phyloP scores from a whole-genome alignment of 2,329 filamentous ascomycete genomes.

The Cadophora luteo-olivacea region DNA sequence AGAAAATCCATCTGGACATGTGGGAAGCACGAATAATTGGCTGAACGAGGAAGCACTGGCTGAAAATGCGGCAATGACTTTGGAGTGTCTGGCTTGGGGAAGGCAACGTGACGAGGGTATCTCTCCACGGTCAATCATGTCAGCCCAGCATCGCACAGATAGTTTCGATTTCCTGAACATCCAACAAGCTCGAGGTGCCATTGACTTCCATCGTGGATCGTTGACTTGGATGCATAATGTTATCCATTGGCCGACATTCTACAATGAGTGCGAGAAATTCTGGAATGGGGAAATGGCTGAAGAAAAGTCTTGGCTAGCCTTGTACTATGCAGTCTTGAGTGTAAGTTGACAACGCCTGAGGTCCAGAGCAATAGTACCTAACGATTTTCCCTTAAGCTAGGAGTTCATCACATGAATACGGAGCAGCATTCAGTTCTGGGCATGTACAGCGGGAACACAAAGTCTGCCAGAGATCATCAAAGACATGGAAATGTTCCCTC shows the following conservation, averaged over 20 bases:
- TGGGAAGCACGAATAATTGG: background rate
- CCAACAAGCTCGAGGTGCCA: background rate
- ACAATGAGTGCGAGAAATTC: background rate
- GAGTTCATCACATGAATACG: constrained; percentile 5
- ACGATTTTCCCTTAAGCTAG: background rate
- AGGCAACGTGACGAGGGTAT: background rate
- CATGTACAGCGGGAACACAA: background rate
- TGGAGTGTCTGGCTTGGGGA: background rate
- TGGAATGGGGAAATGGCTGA: background rate
- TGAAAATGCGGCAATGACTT: constrained; percentile 1
- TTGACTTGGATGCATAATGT: constrained; percentile 8
- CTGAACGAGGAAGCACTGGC: background rate
- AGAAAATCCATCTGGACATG: too few species aligned
- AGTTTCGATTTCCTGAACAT: background rate
- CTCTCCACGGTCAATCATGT: background rate
- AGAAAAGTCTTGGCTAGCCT: too few species aligned
- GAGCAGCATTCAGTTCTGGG: background rate
- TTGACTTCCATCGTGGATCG: constrained; percentile 1
- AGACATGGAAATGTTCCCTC: too few species aligned
- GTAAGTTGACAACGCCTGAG: too few species aligned
- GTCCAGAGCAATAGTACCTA: background rate
- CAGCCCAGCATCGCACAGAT: too few species aligned
- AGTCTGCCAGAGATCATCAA: background rate
- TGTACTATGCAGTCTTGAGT: too few species aligned
- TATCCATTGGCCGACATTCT: background rate